Evolutionary conservation across 257 asterid genomes (phyloP), one percentile per base, ranked within the genome.

Genomic region (Oldenlandia corymbosa): DNA sequence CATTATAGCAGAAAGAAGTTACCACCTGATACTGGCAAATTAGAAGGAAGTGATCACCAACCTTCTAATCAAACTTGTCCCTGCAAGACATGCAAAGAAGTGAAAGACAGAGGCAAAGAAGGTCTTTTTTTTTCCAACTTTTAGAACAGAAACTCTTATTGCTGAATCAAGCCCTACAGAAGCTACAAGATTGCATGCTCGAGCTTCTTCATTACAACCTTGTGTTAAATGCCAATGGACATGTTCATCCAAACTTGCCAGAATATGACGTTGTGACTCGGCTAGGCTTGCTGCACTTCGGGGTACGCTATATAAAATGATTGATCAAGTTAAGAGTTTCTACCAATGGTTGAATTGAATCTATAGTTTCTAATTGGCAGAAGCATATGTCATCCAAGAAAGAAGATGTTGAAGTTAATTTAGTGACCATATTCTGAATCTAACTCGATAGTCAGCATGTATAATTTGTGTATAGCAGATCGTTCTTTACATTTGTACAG

Each of bases 211-310:
- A 5, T 73, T 73, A 36, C 82, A 86, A 32, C 83, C 87, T 0
- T 17, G 24, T 68, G 60, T 34, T 68, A 47, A 71, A 73, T 26
- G 51, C 66, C 18, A 73, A 72, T 3, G 77, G 72, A 18, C 92
- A 81, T 51, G 88, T 80, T 78, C 97, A 90, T 69, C 92, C 95
- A 6, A 88, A 81, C 75, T 55, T 85, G 65, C 96, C 91, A 2
- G 94, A 91, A 12, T 91, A 86, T 10, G 96, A 91, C 66, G 81
- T 91, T 58, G 79, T 84, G 28, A 93, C 97, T n/a, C 70, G 86
- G n/a, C n/a, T n/a, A n/a, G n/a, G 46, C 72, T 91, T 17, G 89
- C 88, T 1, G 79, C 82, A 36, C 66, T 71, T 26, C 79, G 82
- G 48, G 75, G 73, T 24, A 76, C 76, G 1, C 52, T 55, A n/a